Percentiles rank a stretch among this genome's conserved stretches.
These are phyloP conservation scores for Maudiozyma turicensis DNA, from an alignment of 805 yeast species.

Conservation along the genomic window DNA sequence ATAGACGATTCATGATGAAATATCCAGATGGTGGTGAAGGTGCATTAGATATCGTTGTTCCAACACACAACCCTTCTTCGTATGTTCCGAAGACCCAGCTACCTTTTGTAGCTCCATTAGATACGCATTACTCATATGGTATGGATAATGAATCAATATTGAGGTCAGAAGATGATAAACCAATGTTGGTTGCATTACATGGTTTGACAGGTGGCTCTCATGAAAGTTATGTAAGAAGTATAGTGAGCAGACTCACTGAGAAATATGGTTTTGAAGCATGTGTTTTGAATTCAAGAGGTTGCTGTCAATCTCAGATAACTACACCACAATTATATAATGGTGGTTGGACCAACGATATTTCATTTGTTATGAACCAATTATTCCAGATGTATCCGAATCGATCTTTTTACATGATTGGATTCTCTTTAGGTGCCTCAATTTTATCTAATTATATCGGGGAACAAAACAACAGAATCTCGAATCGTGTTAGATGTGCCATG, in stretches of 20 bases:
- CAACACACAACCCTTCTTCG: background rate
- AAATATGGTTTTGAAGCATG: slow-evolving; percentile 45
- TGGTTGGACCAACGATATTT: slow-evolving; percentile 59
- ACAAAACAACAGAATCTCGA: slow-evolving; percentile 36
- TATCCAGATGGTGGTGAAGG: slow-evolving; percentile 58
- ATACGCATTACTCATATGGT: slow-evolving; percentile 14
- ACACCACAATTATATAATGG: slow-evolving; percentile 65
- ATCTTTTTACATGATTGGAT: slow-evolving; percentile 66
- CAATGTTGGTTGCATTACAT: slow-evolving; percentile 58
- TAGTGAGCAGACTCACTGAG: slow-evolving; percentile 35
- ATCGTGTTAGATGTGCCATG: slow-evolving; percentile 42
- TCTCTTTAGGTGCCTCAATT: slow-evolving; percentile 70
- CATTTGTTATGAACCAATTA: slow-evolving; percentile 1
- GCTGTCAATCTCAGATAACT: slow-evolving; percentile 59
- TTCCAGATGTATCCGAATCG: slow-evolving; percentile 37
- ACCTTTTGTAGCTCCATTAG: slow-evolving; percentile 19
- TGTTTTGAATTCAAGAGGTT: slow-evolving; percentile 69
- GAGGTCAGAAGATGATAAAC: slow-evolving; percentile 34
- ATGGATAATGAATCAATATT: slow-evolving; percentile 34
- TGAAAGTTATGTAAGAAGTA: slow-evolving; percentile 61
- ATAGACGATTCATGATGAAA: slow-evolving; percentile 48
- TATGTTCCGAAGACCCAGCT: slow-evolving; percentile 30
- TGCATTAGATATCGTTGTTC: slow-evolving; percentile 57
- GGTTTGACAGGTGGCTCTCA: slow-evolving; percentile 85
- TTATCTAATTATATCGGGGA: slow-evolving; percentile 66